A percentile compares a stretch with the other conserved stretches of the same genome.
phyloP scores from a whole-genome alignment of 2,329 filamentous ascomycete genomes.

The Verticillium tricorpus region DNA sequence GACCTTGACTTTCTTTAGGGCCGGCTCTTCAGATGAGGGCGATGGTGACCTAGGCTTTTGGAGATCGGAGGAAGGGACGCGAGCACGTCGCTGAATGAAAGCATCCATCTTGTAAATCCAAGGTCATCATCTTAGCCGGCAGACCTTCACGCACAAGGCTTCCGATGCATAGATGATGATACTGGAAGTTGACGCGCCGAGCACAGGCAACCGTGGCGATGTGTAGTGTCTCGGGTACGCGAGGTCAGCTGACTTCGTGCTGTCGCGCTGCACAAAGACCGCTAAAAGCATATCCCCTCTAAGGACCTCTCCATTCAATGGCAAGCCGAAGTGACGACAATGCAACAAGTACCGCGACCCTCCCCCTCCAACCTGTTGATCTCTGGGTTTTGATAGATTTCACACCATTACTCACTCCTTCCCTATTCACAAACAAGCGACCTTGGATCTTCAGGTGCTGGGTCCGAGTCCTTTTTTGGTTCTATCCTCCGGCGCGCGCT shows the following conservation, averaged over 20 bases:
- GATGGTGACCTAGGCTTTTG: constrained; percentile 9
- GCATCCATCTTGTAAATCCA: constrained; percentile 27
- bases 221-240: constrained; percentile 18
- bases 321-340: not conserved
- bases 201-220: constrained; percentile 4
- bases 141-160: not conserved
- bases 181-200: not conserved
- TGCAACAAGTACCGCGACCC: not conserved
- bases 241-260: constrained; percentile 33
- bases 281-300: not conserved
- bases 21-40: constrained; percentile 17
- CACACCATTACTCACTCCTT: not conserved
- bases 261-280: not conserved
- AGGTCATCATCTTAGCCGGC: not conserved
- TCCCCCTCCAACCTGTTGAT: not conserved
- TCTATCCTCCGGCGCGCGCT: too few relatives aligned
- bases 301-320: not conserved
- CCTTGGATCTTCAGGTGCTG: too few relatives aligned
- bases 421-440: too few relatives aligned
- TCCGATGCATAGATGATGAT: not conserved
- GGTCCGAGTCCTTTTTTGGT: too few relatives aligned
- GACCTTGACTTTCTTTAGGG: constrained; percentile 28
- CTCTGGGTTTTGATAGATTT: not conserved
- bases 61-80: not conserved
- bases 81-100: constrained; percentile 25